phyloP scores from a whole-genome alignment of 495 filamentous ascomycete genomes.

The Pseudevernia furfuracea region DNA sequence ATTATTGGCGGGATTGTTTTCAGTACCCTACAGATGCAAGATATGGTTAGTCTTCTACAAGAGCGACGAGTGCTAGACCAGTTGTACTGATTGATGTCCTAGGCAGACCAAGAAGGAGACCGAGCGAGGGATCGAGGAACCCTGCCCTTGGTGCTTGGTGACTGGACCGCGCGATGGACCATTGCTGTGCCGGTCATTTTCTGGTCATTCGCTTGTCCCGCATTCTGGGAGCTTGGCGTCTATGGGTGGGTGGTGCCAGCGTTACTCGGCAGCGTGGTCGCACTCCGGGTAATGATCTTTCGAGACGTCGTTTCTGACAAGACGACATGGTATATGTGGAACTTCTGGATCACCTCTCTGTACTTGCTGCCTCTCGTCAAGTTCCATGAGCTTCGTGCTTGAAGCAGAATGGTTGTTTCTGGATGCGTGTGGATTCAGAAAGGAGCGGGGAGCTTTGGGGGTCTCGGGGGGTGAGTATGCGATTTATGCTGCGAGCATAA shows the following conservation, averaged over 20 bases:
- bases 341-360: constrained; percentile 19
- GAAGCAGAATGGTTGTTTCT: neutral
- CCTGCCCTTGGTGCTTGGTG: constrained; percentile 38
- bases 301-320: constrained; percentile 14
- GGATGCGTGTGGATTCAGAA: too few relatives aligned
- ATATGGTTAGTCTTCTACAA: constrained; percentile 30
- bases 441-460: neutral
- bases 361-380: constrained; percentile 21
- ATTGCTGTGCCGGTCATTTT: constrained; percentile 34
- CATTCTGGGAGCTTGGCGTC: constrained; percentile 33
- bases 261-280: constrained; percentile 14
- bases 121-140: constrained; percentile 36
- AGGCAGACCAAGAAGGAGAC: constrained; percentile 41
- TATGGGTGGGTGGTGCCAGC: constrained; percentile 17
- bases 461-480: neutral
- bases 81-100: constrained; percentile 1
- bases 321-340: constrained; percentile 21
- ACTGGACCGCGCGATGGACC: constrained; percentile 34
- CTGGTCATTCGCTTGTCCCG: constrained; percentile 37
- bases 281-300: constrained; percentile 11
- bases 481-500: neutral
- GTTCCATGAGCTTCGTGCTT: constrained; percentile 1
- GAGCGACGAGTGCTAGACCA: neutral
- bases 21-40: constrained; percentile 47
- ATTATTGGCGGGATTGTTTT: constrained; percentile 40